These are phyloP conservation scores for Pelargonium australe DNA, from an alignment of 441 rosid genomes.

Conservation along the genomic window DNA sequence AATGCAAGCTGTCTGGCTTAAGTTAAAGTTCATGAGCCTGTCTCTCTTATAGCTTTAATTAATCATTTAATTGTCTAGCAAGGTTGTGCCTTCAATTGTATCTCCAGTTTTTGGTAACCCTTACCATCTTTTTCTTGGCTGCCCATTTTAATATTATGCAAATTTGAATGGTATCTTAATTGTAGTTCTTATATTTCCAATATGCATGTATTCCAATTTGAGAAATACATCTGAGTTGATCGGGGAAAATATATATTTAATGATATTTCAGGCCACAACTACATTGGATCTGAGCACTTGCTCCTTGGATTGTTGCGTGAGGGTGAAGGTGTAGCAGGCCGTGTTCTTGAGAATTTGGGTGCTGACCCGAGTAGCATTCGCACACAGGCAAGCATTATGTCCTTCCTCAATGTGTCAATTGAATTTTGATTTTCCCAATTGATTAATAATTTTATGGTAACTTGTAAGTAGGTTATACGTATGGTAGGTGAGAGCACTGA, in stretches of 20 bases:
- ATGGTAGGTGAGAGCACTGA: constrained; percentile 96
- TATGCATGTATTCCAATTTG: neutral
- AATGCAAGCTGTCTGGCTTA: neutral
- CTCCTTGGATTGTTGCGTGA: constrained; percentile 85
- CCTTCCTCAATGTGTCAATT: neutral
- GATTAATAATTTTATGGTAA: neutral
- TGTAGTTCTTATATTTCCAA: neutral
- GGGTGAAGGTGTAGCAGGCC: constrained; percentile 99
- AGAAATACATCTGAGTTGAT: neutral
- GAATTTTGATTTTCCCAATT: neutral
- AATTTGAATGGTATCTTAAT: neutral
- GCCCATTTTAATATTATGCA: neutral
- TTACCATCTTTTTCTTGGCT: neutral
- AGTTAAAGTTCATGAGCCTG: neutral
- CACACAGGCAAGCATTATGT: constrained; percentile 58
- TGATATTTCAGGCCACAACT: constrained; percentile 70
- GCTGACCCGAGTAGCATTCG: constrained; percentile 88
- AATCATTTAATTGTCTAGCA: neutral
- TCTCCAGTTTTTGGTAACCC: neutral
- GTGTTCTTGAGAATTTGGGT: constrained; percentile 92
- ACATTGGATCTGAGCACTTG: constrained; percentile 96
- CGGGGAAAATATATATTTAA: neutral
- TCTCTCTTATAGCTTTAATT: neutral
- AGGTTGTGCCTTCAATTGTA: neutral
- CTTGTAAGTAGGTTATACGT: constrained; percentile 63